Evolutionary conservation across 208 protist genomes (phyloP).

Genomic region (Strigomonas culicis): DNA sequence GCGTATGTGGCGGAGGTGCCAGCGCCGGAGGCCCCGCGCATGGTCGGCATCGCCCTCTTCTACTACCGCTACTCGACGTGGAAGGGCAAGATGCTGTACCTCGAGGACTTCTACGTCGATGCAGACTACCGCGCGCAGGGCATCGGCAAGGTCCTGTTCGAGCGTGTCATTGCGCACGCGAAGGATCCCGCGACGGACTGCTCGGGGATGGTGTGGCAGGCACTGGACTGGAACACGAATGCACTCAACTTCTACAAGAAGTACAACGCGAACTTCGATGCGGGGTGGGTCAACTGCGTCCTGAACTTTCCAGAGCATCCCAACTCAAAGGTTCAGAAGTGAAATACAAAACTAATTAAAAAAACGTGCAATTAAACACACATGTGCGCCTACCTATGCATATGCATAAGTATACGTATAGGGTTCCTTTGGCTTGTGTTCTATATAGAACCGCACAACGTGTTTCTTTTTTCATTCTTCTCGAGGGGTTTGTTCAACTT

Average conservation of each 20-base stretch:
- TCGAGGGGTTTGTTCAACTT: too few relatives aligned
- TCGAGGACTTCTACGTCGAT: conserved; percentile 50
- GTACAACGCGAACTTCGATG: conserved; percentile 37
- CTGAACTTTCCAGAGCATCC: too few relatives aligned
- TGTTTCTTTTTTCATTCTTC: too few relatives aligned
- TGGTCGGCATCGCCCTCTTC: conserved; percentile 50
- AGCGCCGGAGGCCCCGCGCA: conserved; percentile 13
- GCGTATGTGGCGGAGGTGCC: conserved; percentile 38
- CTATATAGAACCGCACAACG: too few relatives aligned
- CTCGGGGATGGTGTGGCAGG: conserved; percentile 49
- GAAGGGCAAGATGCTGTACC: conserved; percentile 45
- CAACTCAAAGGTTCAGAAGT: too few relatives aligned
- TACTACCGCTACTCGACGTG: conserved; percentile 58
- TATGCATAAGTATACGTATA: too few relatives aligned
- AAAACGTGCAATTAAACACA: conserved; percentile 5
- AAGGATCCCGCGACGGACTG: conserved; percentile 34
- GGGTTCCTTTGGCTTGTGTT: too few relatives aligned
- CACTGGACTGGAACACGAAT: conserved; percentile 44
- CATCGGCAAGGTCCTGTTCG: conserved; percentile 33
- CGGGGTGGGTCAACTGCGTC: conserved; percentile 50
- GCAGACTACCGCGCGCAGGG: conserved; percentile 29
- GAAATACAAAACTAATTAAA: too few relatives aligned
- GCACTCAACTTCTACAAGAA: conserved; percentile 47
- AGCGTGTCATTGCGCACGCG: conserved; percentile 31
- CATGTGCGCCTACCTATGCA: too few relatives aligned